phyloP scores from a whole-genome alignment of 2,329 filamentous ascomycete genomes.

The Domatiomyces catenatus region DNA sequence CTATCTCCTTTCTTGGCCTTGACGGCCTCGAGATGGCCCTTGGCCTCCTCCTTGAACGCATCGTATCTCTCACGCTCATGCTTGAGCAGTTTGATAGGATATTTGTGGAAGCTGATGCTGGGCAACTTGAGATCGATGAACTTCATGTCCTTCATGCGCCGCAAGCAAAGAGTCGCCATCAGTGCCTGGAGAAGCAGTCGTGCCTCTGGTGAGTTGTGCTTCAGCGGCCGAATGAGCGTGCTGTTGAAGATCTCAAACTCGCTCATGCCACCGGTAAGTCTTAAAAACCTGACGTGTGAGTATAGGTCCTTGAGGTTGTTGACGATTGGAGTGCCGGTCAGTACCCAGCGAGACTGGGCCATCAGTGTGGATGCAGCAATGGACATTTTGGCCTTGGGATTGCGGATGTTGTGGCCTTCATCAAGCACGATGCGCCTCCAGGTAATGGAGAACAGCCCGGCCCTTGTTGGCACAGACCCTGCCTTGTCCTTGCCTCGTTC shows the following conservation, averaged over 20 bases:
- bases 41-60: slow-evolving; percentile 48
- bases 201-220: slow-evolving; percentile 40
- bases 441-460: slow-evolving; percentile 45
- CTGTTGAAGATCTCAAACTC: slow-evolving; percentile 58
- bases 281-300: slow-evolving; percentile 62
- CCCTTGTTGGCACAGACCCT: slow-evolving; percentile 26
- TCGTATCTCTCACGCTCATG: slow-evolving; percentile 68
- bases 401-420: slow-evolving; percentile 71
- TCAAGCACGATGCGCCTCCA: slow-evolving; percentile 73
- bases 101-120: slow-evolving; percentile 59
- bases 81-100: slow-evolving; percentile 55
- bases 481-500: slow-evolving; percentile 30
- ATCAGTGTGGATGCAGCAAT: slow-evolving; percentile 51
- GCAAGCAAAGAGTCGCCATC: slow-evolving; percentile 65
- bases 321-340: slow-evolving; percentile 70
- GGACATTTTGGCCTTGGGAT: slow-evolving; percentile 56
- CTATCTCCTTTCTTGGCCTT: slow-evolving; percentile 31
- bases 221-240: slow-evolving; percentile 54
- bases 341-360: slow-evolving; percentile 60
- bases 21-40: slow-evolving; percentile 40
- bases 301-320: slow-evolving; percentile 71
- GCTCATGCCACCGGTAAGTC: slow-evolving; percentile 60
- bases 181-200: slow-evolving; percentile 55
- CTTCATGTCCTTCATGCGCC: slow-evolving; percentile 73
- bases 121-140: slow-evolving; percentile 73